A percentile compares a stretch with the other conserved stretches of the same genome.
Conservation (phyloP, 2,329 filamentous ascomycete genomes). For the Helicocarpus griseus region DNA sequence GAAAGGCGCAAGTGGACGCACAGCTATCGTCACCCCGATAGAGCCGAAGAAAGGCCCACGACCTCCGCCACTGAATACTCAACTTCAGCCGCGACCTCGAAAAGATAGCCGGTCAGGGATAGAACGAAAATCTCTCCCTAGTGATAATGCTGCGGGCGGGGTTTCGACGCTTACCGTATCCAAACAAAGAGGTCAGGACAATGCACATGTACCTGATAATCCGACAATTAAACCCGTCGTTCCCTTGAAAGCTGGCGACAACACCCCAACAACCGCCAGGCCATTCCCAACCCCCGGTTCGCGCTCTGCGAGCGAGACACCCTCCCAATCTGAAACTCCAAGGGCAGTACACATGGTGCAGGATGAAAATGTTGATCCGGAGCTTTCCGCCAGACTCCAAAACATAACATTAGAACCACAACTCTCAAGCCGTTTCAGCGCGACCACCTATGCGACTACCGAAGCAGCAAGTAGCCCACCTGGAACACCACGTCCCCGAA, state of each 20-base stretch:
- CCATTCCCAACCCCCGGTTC: constrained; percentile 10
- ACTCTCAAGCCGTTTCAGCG: constrained; percentile 53
- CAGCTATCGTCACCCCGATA: constrained; percentile 54
- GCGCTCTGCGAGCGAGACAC: constrained; percentile 4
- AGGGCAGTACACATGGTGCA: background rate
- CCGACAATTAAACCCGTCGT: constrained; percentile 31
- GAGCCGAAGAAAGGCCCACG: constrained; percentile 54
- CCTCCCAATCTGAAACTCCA: constrained; percentile 10
- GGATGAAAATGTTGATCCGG: constrained; percentile 11
- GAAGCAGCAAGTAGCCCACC: constrained; percentile 33
- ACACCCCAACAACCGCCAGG: constrained; percentile 19
- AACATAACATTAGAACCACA: constrained; percentile 39
- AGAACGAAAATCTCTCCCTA: constrained; percentile 1
- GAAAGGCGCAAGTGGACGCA: constrained; percentile 64
- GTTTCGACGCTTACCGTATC: constrained; percentile 14
- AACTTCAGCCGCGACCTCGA: constrained; percentile 4
- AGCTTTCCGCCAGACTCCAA: constrained; percentile 24
- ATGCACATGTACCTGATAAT: constrained; percentile 1
- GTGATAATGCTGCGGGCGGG: background rate
- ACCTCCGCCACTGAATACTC: constrained; percentile 42
- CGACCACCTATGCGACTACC: constrained; percentile 52
- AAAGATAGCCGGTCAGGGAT: background rate
- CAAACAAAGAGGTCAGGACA: background rate
- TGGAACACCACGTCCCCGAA: constrained; percentile 29
- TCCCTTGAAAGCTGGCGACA: constrained; percentile 33